Base-by-base conservation (phyloP, 176 grass and related monocot species). In the Juncus effusus region DNA sequence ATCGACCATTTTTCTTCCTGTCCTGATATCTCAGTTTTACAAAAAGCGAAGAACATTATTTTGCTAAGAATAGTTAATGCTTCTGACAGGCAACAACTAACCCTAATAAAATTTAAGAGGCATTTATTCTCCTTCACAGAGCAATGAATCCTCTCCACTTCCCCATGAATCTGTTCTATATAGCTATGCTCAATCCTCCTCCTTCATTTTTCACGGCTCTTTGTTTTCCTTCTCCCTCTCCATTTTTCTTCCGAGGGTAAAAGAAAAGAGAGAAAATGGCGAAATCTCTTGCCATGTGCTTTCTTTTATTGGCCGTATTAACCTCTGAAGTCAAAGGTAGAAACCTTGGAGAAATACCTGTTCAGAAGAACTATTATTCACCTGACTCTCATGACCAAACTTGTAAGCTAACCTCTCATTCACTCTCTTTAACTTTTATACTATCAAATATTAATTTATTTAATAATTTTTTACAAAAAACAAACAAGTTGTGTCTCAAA, bases 41-140 rank as follows among this genome's bases (percentile, higher is more conserved):
- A 28, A 28, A 28, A 28, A 28, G 1, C 1, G 1, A 28, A 28
- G 1, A n/a, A n/a, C n/a, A n/a, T n/a, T 28, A 28, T 28, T 28
- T 28, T 28, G 19, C 19, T 1, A 28, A 28, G 0, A 28, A 28
- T 28, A 28, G 19, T 72, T 4, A 72, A 72, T 72, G 69, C 54
- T 35, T 16, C 69, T 72, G 69, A 72, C 69, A 72, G 36, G 14
- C 39, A 58, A 36, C 54, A 72, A 72, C 69, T 72, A 72, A 72
- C 69, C 69, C 56, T 55, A 42, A 72, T 49, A 13, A 13, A 40
- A 13, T 56, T 72, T 60, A 16, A 54, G 42, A 53, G 19, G 54
- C 69, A 72, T 72, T 72, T 59, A 72, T 57, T 8, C 54, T 40
- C 57, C 68, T 72, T n/a, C 54, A 59, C 53, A 47, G 44, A 47